Evolutionary conservation across 2,329 filamentous ascomycete genomes (phyloP).

Genomic region (Fusarium camptoceras): DNA sequence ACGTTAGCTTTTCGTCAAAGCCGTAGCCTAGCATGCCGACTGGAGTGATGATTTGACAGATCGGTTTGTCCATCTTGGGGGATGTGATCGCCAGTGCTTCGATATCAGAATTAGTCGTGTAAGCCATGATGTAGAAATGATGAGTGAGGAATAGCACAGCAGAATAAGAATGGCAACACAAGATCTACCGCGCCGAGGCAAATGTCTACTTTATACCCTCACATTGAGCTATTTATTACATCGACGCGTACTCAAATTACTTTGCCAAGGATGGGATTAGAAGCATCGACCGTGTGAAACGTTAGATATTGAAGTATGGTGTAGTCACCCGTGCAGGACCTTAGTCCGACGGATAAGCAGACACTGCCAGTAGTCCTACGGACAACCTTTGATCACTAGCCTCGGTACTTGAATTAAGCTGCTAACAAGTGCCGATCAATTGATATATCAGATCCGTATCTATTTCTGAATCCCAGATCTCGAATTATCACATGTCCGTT

Average conservation of each 20-base stretch:
- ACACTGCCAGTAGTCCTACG: neutral
- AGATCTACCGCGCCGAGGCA: neutral
- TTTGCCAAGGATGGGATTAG: rapidly evolving
- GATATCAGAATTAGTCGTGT: neutral
- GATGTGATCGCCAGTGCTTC: rapidly evolving
- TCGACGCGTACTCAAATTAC: neutral
- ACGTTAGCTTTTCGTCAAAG: conserved; percentile 51
- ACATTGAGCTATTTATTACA: neutral
- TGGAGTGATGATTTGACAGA: conserved; percentile 55
- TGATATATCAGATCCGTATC: neutral
- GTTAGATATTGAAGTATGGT: neutral
- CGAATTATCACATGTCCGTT: neutral
- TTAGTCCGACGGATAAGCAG: neutral
- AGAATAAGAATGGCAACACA: neutral
- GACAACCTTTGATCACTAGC: neutral
- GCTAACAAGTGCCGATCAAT: neutral
- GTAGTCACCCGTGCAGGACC: neutral
- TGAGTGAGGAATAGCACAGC: no score
- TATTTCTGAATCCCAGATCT: neutral
- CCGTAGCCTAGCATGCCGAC: conserved; percentile 64
- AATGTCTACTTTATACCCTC: neutral
- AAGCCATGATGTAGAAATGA: neutral
- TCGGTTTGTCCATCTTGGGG: neutral
- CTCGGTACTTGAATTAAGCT: neutral
- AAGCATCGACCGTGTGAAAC: neutral